These are phyloP conservation scores for Asterochloris sp. DNA, from an alignment of 139 green algal species.

Conservation along the genomic window DNA sequence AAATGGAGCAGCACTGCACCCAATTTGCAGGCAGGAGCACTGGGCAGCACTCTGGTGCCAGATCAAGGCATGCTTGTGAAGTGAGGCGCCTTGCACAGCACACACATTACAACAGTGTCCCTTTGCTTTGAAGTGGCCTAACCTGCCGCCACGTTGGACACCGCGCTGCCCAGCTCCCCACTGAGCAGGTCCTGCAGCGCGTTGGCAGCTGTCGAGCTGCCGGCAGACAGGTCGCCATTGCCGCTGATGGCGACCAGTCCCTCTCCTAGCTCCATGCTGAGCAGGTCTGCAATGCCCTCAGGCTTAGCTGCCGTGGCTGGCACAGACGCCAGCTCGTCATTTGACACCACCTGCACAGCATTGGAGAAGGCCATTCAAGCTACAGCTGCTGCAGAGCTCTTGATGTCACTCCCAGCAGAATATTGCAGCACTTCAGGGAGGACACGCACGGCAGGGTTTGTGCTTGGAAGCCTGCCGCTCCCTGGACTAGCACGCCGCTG, in stretches of 20 bases:
- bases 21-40: neutral
- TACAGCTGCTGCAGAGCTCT: neutral
- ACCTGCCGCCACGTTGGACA: slow-evolving; percentile 4
- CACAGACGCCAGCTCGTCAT: slow-evolving; percentile 18
- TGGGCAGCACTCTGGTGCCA: neutral
- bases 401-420: neutral
- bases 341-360: slow-evolving; percentile 26
- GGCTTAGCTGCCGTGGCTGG: slow-evolving; percentile 2
- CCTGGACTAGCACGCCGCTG: neutral
- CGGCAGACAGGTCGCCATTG: neutral
- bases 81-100: neutral
- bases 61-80: neutral
- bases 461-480: neutral
- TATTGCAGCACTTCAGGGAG: neutral
- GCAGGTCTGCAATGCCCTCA: slow-evolving; percentile 37
- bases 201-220: neutral
- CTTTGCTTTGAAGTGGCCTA: neutral
- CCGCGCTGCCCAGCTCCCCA: neutral
- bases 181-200: slow-evolving; percentile 14
- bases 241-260: neutral
- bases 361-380: neutral
- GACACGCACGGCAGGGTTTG: neutral
- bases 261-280: slow-evolving; percentile 41
- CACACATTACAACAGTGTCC: neutral
- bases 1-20: neutral